Percentiles rank a stretch among this genome's conserved stretches.
These are phyloP conservation scores for Serendipita sp. DNA, from an alignment of 768 basidiomycete species.

Conservation along the genomic window DNA sequence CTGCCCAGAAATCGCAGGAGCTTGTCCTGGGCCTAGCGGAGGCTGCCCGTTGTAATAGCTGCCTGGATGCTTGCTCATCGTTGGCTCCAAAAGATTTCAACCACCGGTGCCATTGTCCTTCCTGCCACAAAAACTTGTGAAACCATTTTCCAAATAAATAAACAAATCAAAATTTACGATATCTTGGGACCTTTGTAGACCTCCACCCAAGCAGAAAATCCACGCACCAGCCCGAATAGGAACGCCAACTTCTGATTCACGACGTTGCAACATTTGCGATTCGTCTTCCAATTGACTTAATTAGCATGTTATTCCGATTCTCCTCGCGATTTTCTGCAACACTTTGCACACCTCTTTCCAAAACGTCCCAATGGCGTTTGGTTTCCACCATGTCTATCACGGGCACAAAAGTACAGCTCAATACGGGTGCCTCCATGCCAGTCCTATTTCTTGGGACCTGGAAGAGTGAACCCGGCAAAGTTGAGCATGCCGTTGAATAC, in stretches of 20 bases:
- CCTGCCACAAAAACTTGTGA: not conserved
- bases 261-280: not conserved
- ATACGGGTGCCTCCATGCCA: conserved; percentile 67
- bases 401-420: conserved; percentile 37
- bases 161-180: too few species aligned
- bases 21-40: conserved; percentile 9
- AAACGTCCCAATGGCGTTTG: not conserved
- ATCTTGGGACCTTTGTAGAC: too few species aligned
- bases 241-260: not conserved
- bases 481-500: conserved; percentile 55
- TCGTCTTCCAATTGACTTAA: not conserved
- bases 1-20: conserved; percentile 1
- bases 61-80: not conserved
- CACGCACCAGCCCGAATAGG: too few species aligned
- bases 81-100: not conserved
- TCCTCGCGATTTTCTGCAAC: not conserved
- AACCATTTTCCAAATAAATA: too few species aligned
- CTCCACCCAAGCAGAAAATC: too few species aligned
- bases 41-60: not conserved
- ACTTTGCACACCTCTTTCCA: not conserved
- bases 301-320: not conserved
- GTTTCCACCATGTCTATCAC: conserved; percentile 24
- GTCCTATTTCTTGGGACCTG: conserved; percentile 67
- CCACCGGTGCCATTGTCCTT: not conserved
- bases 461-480: conserved; percentile 55